A percentile compares a stretch with the other conserved stretches of the same genome.
phyloP scores from a whole-genome alignment of 2,329 filamentous ascomycete species.

The Periconia digitata region DNA sequence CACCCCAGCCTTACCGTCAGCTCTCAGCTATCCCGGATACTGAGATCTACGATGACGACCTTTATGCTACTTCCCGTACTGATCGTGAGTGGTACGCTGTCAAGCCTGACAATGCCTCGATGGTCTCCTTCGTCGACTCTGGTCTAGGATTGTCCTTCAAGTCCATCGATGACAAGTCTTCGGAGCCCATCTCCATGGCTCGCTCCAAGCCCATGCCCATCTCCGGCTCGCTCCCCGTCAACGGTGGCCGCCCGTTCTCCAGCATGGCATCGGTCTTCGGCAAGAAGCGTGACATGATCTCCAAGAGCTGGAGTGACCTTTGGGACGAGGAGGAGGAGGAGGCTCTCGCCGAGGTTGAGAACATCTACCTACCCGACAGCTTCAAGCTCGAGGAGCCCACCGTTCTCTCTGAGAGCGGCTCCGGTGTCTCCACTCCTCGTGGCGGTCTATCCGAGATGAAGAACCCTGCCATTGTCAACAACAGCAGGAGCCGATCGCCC shows the following conservation, averaged over 20 bases:
- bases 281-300: slow-evolving; percentile 74
- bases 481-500: slow-evolving; percentile 45
- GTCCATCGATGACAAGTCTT: slow-evolving; percentile 57
- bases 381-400: slow-evolving; percentile 40
- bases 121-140: slow-evolving; percentile 83
- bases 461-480: slow-evolving; percentile 56
- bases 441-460: slow-evolving; percentile 57
- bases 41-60: slow-evolving; percentile 77
- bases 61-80: slow-evolving; percentile 78
- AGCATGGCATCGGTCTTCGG: slow-evolving; percentile 81
- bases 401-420: slow-evolving; percentile 43
- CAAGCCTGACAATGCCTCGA: slow-evolving; percentile 74
- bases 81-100: slow-evolving; percentile 71
- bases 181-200: slow-evolving; percentile 52
- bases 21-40: slow-evolving; percentile 82
- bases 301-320: slow-evolving; percentile 99
- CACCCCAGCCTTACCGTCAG: slow-evolving; percentile 72
- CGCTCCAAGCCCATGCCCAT: slow-evolving; percentile 75
- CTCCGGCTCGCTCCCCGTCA: slow-evolving; percentile 72
- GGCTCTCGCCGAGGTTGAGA: slow-evolving; percentile 59
- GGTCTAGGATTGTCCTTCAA: slow-evolving; percentile 79
- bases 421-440: slow-evolving; percentile 53
- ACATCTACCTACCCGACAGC: slow-evolving; percentile 52
- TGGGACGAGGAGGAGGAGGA: slow-evolving; percentile 96
- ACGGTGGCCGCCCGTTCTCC: slow-evolving; percentile 60